Evolutionary conservation across 163 green algal species (phyloP).

Genomic region (Prototheca wickerhamii): DNA sequence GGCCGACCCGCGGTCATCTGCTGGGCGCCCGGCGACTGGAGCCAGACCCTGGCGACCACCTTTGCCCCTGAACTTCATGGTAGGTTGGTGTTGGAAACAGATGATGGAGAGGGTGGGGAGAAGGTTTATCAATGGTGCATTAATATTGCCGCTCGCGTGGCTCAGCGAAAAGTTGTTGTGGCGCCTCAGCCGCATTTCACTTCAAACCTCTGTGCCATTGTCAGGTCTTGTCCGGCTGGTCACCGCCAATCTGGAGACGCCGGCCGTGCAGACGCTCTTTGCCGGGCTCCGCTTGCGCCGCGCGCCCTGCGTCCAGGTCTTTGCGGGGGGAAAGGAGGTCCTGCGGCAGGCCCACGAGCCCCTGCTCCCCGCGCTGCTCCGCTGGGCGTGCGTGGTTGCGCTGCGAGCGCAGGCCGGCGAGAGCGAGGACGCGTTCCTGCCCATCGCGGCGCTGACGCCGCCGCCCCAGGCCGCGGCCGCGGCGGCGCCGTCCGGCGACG

Average conservation of each 20-base stretch:
- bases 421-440: background rate
- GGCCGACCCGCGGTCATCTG: too few species aligned
- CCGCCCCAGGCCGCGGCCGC: constrained; percentile 4
- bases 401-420: background rate
- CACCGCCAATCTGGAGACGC: background rate
- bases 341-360: background rate
- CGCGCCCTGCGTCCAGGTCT: background rate
- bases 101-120: too few species aligned
- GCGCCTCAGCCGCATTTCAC: too few species aligned
- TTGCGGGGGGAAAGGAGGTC: background rate
- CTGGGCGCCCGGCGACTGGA: too few species aligned
- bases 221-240: too few species aligned
- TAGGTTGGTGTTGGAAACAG: too few species aligned
- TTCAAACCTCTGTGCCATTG: too few species aligned
- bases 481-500: constrained; percentile 21
- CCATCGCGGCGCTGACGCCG: background rate
- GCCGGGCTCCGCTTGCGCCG: background rate
- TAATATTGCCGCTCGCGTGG: too few species aligned
- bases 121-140: too few species aligned
- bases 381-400: constrained; percentile 1
- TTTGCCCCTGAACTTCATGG: too few species aligned
- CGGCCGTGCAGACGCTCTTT: background rate
- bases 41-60: too few species aligned
- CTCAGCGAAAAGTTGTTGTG: too few species aligned
- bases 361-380: background rate